Base-by-base conservation (phyloP, 176 grass and related monocot species). In the Tillandsia leiboldiana region DNA sequence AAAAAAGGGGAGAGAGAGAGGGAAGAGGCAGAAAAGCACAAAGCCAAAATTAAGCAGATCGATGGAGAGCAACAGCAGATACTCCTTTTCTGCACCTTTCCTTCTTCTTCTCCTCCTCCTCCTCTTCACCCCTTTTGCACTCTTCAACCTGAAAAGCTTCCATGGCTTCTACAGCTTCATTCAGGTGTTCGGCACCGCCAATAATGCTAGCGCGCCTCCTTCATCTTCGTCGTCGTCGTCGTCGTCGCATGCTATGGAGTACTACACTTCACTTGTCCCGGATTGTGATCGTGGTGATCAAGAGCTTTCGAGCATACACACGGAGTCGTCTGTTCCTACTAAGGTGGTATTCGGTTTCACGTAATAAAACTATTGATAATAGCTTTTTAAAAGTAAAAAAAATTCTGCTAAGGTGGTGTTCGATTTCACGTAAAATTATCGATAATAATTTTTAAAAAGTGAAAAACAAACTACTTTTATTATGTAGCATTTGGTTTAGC, bases 81-180 rank as follows among this genome's bases (percentile, higher is more conserved):
- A 49, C 29, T 79, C 76, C 53, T 79, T 51, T 14, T 66, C 59
- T 20, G 12, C 65, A 53, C 65, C 72, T 58, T 59, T 79, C 49
- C 26, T 75, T 51, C 66, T 79, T 33, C 26, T 75, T 17, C 66
- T 73, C 51, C 17, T 83, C 0, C 48, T 83, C 54, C 28, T 84
- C 3, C 29, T 84, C 14, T 26, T 75, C 28, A 33, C 70, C n/a
- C 62, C 82, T 3, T 66, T 79, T 1, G 18, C 65, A 12, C 51
- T 79, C 66, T 72, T 79, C 20, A 20, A 75, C 13, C 76, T 48
- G 23, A 10, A 8, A 18, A 63, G 23, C 11, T 50, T 48, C 47
- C 71, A 63, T 65, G 66, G 65, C 11, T 71, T 84, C 65, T 47
- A 66, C 27, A 75, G 20, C 72, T 75, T 70, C 27, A 48, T 63